Evolutionary conservation across 352 stramenopile species (phyloP), one percentile per base, ranked within the genome.

Genomic region (Thalassiosira exigua): DNA sequence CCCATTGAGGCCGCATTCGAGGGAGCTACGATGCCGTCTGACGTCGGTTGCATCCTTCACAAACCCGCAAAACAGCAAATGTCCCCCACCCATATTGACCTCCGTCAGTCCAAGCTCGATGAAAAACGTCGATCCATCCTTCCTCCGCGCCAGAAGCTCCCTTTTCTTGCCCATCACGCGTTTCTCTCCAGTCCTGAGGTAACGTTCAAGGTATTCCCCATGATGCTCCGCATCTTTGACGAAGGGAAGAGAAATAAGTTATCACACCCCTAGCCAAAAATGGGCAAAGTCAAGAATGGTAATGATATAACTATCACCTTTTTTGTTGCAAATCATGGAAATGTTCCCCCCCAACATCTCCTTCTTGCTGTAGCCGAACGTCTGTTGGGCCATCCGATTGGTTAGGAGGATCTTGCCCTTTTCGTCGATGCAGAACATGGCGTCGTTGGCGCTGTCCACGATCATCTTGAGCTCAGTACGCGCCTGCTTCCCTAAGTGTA

Each of bases 371-470:
- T 80, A 85, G 29, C 76, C 71, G 70, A 85, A 85, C 7, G 70
- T 27, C 24, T 62, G 58, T 0, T 22, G 3, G 21, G 77, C 58
- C n/a, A 59, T 65, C n/a, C 70, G 4, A 58, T 86, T 86, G 2
- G 57, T 53, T n/a, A 62, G 62, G n/a, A 72, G 24, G 32, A 84
- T 81, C 4, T 17, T 73, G 3, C 76, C 70, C 1, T 26, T 17
- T 65, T 81, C 59, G 46, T 85, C 59, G 54, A 85, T 79, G 5
- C 61, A 56, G 33, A 85, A 76, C 56, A 79, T 64, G 4, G 75
- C 39, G 64, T 84, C 70, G 19, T 62, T 54, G 14, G 69, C 19
- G 9, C 17, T 44, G 12, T 77, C 61, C 0, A 84, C 30, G 52
- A 75, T 69, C 39, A 69, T 69, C 53, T 73, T 27, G 12, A 69